Percentiles rank a stretch among this genome's conserved stretches.
phyloP scores from a whole-genome alignment of 1,139 yeast species.

The Candida sojae region DNA sequence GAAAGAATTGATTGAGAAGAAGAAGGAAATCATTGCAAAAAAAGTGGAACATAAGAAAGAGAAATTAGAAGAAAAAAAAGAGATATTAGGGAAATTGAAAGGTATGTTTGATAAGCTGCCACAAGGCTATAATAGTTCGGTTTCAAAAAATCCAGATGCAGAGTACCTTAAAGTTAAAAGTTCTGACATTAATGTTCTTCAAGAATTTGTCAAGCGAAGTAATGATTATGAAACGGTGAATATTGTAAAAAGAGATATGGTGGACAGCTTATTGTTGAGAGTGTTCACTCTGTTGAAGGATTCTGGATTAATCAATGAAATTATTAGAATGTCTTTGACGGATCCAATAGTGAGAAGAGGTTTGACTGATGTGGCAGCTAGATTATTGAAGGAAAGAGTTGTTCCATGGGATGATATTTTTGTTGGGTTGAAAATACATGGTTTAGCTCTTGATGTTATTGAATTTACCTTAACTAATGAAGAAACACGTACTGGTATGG shows the following conservation, averaged over 20 bases:
- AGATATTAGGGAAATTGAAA: too few species aligned
- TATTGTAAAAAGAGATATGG: constrained; percentile 15
- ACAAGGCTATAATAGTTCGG: too few species aligned
- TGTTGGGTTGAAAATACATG: constrained; percentile 31
- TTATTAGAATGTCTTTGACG: constrained; percentile 29
- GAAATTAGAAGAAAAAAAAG: too few species aligned
- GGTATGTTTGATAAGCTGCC: too few species aligned
- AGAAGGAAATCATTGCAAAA: too few species aligned
- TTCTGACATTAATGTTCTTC: too few species aligned
- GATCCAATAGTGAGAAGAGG: constrained; percentile 31
- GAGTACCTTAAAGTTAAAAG: too few species aligned
- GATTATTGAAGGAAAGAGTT: constrained; percentile 29
- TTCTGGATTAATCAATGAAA: constrained; percentile 31
- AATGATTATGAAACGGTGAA: not conserved
- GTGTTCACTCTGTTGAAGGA: constrained; percentile 29
- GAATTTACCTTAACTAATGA: constrained; percentile 28
- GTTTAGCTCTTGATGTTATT: constrained; percentile 32
- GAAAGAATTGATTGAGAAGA: too few species aligned
- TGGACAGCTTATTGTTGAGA: constrained; percentile 23
- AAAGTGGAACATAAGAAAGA: too few species aligned
- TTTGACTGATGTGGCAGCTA: constrained; percentile 25
- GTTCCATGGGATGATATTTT: constrained; percentile 38
- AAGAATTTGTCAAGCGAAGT: not conserved
- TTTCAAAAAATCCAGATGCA: too few species aligned
- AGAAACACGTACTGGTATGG: constrained; percentile 30